Base-by-base conservation (phyloP, 1,284 basidiomycete species). In the Boletus smithii region DNA sequence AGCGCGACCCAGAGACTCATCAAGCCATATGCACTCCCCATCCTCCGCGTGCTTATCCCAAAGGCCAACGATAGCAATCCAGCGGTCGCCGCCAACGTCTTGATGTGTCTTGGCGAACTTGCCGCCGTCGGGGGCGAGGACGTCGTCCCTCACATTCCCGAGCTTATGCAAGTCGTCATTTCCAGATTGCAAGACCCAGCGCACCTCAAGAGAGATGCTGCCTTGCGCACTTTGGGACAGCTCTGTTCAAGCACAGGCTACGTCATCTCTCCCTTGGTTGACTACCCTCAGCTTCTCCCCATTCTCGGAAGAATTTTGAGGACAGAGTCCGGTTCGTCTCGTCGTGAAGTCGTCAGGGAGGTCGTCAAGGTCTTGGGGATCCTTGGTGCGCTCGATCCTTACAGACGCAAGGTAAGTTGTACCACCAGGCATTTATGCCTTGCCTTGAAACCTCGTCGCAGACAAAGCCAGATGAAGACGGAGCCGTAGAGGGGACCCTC, bases 341-440 rank as follows among this genome's bases (percentile, higher is more conserved):
- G 92, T 38, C 77, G 95, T 34, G 97, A 99, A 61, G 93, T 89
- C 65, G 71, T 99, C 38, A 76, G 95, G 45, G 97, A 99, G 67
- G 89, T 89, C 65, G 71, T 99, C 53, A 88, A 95, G 56, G 95
- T 97, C 3, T 80, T 99, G 60, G 97, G 97, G 54, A 94, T 97
- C 50, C 76, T 99, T 4, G 97, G 97, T 50, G 97, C 97, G n/a
- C 73, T 99, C 26, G 97, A 99, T 68, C 97, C 97, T 0, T 99
- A 98, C 69, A 79, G 89, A 59, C 88, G 95, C 61, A 95, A 93
- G 78, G 90, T 91, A 61, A 41, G 68, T 52, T 16, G 23, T 36
- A 20, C 31, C 14, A n/a, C 26, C 14, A 20, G 42, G 33, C 16
- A 30, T 48, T 13, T 38, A 23, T 39, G 36, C 23, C n/a, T 27